Base-by-base conservation (phyloP, 257 asterid species). In the Nicotiana undulata region DNA sequence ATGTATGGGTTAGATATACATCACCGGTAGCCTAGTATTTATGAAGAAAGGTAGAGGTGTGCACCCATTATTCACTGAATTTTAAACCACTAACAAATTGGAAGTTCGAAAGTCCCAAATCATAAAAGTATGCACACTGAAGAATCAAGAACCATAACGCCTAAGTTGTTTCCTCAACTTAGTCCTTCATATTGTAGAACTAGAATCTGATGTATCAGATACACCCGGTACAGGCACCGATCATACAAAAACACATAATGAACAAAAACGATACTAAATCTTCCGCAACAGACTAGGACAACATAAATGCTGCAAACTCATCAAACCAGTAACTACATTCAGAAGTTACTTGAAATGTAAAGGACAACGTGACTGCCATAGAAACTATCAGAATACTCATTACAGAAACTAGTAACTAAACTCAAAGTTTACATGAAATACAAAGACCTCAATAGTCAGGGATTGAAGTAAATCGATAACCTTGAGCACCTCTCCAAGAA, bases 401-500 rank as follows among this genome's bases (percentile, higher is more conserved):
- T 59, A 56, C 59, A 34, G 18, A 40, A 59, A 22, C 74, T 77
- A 40, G 56, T 12, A 77, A 40, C 0, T 34, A 26, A 20, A 72
- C 49, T 72, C 34, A 46, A 59, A 26, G 78, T 22, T 72, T 49
- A 49, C 78, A 46, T 49, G 40, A 72, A 46, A 49, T 15, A 8
- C 26, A 24, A 72, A 72, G 26, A 24, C 65, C 85, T 93, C 93
- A 95, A 76, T 93, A 93, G 75, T 88, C 95, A 3, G 99, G 97
- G 87, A 95, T 93, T 24, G 91, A 84, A 82, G 94, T 84, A 85
- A 91, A 88, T 28, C 88, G 85, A 83, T 86, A 88, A 81, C 91
- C 91, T 64, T 83, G 87, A 72, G 86, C 87, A 76, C 89, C 91
- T 84, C 91, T 86, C 88, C 97, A 93, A 1, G 98, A 88, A 79